Conservation (phyloP, 306 rosid genomes). For the Corylus americana region DNA sequence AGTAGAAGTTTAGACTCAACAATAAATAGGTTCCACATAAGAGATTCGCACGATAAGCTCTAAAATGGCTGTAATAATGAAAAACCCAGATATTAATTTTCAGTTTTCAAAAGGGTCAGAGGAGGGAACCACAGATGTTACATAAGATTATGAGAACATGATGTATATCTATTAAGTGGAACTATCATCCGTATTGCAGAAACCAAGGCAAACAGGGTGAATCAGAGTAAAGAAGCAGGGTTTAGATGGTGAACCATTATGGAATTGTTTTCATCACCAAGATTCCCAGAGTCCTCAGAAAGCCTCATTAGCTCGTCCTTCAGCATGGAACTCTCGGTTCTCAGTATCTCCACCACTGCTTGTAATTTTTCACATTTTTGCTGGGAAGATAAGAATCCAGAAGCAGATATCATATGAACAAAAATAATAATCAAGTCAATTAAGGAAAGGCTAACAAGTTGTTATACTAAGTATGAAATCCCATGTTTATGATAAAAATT, state of each 20-base stretch:
- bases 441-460: no score
- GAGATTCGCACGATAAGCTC: no score
- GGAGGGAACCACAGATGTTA: not conserved
- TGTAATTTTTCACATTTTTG: conserved; percentile 31
- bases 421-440: not conserved
- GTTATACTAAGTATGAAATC: no score
- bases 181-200: not conserved
- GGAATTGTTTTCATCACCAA: conserved; percentile 30
- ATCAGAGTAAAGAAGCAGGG: conserved; percentile 13
- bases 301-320: conserved; percentile 19
- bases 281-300: conserved; percentile 31
- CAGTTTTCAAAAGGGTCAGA: not conserved
- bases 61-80: no score
- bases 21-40: no score
- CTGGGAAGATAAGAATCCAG: conserved; percentile 29
- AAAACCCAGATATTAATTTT: no score
- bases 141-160: not conserved
- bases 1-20: no score
- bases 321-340: conserved; percentile 6
- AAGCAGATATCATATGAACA: not conserved
- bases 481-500: no score
- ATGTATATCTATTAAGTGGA: not conserved
- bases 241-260: conserved; percentile 39
- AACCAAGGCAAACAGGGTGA: not conserved
- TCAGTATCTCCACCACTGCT: conserved; percentile 13